Evolutionary conservation across 1,284 basidiomycete genomes (phyloP), one percentile per base, ranked within the genome.

Genomic region (Acaromyces ingoldii): DNA sequence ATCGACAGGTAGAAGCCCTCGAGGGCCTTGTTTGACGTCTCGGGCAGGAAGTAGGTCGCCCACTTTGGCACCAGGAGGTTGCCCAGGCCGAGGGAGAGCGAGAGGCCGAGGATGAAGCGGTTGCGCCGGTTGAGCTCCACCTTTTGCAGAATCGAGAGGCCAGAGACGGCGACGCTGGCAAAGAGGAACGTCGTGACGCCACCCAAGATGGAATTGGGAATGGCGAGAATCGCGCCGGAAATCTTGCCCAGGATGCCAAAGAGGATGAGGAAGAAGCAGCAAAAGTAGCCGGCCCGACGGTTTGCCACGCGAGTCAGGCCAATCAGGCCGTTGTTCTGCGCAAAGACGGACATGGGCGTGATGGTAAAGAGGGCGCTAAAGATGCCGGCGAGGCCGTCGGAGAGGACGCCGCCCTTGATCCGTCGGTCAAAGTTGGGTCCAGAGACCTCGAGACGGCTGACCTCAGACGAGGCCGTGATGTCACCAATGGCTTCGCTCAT

Each of bases 401-500:
- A 84, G 60, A 91, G 78, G 21, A 91, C 80, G 34, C 88, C 89
- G n/a, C 89, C 88, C 75, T 89, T 86, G 38, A 90, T 86, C 6
- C 88, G 80, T 1, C 82, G 81, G 72, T 90, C 87, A 73, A 89
- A 90, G 2, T 60, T 51, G 4, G 57, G 37, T 2, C 72, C 72
- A 11, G 58, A 55, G 28, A 75, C 74, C 19, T 65, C 64, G 31
- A 88, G 80, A 9, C 83, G 81, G 1, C 86, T 88, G 2, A 88
- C 86, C 72, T 91, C 89, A 1, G 85, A 84, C 3, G 85, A 86
- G 0, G 89, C 87, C 0, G 89, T 89, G 62, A 91, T 85, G 65
- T 91, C 88, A 1, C 88, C 89, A 44, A 89, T 89, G 3, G 87
- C 85, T 75, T 91, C 88, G 84, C 88, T 86, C 1, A 85, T 83